phyloP scores from a whole-genome alignment of 345 rosid species.

The Clarkia xantiana region DNA sequence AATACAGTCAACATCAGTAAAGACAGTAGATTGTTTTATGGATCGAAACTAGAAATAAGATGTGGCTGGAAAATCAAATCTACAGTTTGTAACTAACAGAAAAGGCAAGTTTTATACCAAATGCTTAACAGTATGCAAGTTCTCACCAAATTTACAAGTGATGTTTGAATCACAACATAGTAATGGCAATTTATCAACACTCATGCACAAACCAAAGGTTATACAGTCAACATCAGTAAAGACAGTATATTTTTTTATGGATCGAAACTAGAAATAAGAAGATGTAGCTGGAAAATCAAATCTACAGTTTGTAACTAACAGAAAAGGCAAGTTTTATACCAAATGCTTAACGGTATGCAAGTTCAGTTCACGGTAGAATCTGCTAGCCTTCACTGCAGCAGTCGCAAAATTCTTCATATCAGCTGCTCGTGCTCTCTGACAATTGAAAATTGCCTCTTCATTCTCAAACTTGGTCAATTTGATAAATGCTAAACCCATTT shows the following conservation, averaged over 20 bases:
- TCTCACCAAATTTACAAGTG: slow-evolving; percentile 15
- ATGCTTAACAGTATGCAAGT: slow-evolving; percentile 87
- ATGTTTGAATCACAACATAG: slow-evolving; percentile 7
- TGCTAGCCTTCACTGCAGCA: slow-evolving; percentile 94
- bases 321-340: slow-evolving; percentile 26
- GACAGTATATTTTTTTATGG: not conserved
- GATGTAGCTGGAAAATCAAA: not conserved
- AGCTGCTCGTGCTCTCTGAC: slow-evolving; percentile 61
- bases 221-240: not conserved
- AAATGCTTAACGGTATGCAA: slow-evolving; percentile 87
- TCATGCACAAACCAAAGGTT: not conserved
- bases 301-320: no score
- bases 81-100: no score
- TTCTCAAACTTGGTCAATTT: slow-evolving; percentile 86
- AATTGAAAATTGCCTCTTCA: slow-evolving; percentile 65
- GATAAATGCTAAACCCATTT: slow-evolving; percentile 72
- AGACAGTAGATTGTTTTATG: not conserved
- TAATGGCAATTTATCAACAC: no score
- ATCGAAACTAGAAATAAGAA: not conserved
- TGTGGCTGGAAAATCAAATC: not conserved
- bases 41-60: not conserved
- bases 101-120: slow-evolving; percentile 34
- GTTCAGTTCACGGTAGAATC: slow-evolving; percentile 79
- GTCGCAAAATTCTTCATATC: slow-evolving; percentile 91
- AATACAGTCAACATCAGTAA: not conserved